phyloP scores from a whole-genome alignment of 805 yeast species.

The Wickerhamomyces chambardii region DNA sequence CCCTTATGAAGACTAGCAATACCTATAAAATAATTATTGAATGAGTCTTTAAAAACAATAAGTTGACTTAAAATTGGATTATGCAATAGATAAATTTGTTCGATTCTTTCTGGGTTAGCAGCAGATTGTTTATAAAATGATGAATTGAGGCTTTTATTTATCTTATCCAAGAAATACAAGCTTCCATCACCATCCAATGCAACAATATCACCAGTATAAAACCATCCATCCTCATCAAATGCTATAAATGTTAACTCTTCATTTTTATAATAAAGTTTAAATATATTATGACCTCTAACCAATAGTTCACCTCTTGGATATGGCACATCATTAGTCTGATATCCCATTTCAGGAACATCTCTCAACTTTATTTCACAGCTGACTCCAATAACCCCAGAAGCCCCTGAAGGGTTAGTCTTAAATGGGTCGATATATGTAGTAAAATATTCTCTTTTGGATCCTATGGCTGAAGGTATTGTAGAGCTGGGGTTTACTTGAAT shows the following conservation, averaged over 20 bases:
- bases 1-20: slow-evolving; percentile 42
- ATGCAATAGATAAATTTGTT: slow-evolving; percentile 39
- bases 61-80: slow-evolving; percentile 36
- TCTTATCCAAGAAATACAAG: slow-evolving; percentile 48
- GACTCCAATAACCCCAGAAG: slow-evolving; percentile 40
- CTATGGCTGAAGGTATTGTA: too few relatives aligned
- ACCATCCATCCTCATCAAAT: slow-evolving; percentile 44
- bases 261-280: slow-evolving; percentile 14
- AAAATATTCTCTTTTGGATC: slow-evolving; percentile 51
- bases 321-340: slow-evolving; percentile 19
- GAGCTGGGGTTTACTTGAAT: too few relatives aligned
- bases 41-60: slow-evolving; percentile 48
- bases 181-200: slow-evolving; percentile 34
- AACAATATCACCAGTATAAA: slow-evolving; percentile 48
- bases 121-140: slow-evolving; percentile 47
- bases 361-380: slow-evolving; percentile 39
- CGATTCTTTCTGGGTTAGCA: slow-evolving; percentile 57
- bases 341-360: slow-evolving; percentile 47
- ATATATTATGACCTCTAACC: slow-evolving; percentile 44
- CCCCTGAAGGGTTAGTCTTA: slow-evolving; percentile 33
- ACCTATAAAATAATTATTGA: slow-evolving; percentile 39
- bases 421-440: slow-evolving; percentile 23
- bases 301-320: slow-evolving; percentile 42
- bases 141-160: slow-evolving; percentile 57
- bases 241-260: slow-evolving; percentile 11